phyloP scores from a whole-genome alignment of 441 rosid species.

The Arabidopsis lyrata region DNA sequence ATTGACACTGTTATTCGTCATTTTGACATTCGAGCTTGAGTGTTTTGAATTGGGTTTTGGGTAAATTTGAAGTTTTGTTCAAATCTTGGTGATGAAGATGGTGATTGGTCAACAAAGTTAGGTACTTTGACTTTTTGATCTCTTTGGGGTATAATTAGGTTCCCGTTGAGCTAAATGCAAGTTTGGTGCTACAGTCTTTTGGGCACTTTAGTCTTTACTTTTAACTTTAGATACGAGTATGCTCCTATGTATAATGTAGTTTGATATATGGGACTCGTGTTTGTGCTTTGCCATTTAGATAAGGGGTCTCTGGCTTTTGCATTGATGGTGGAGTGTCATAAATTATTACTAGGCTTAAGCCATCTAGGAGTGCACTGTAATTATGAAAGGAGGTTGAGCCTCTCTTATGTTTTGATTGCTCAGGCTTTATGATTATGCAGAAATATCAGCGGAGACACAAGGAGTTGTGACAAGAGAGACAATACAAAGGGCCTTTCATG shows the following conservation, averaged over 20 bases:
- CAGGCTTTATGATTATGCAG: slow-evolving; percentile 89
- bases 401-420: slow-evolving; percentile 74
- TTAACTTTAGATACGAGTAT: not conserved
- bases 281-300: slow-evolving; percentile 25
- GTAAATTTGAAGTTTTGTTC: not conserved
- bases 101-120: slow-evolving; percentile 39
- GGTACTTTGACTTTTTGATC: slow-evolving; percentile 36
- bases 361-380: slow-evolving; percentile 20
- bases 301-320: slow-evolving; percentile 18
- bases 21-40: slow-evolving; percentile 21
- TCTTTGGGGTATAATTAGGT: slow-evolving; percentile 16
- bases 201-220: slow-evolving; percentile 8
- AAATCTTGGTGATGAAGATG: slow-evolving; percentile 29
- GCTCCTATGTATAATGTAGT: not conserved
- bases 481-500: slow-evolving; percentile 70
- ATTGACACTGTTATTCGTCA: slow-evolving; percentile 13
- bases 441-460: slow-evolving; percentile 68
- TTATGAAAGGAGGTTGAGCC: slow-evolving; percentile 47
- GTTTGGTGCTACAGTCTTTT: slow-evolving; percentile 26
- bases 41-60: slow-evolving; percentile 28
- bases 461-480: slow-evolving; percentile 79
- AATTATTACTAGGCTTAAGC: slow-evolving; percentile 16
- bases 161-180: slow-evolving; percentile 19
- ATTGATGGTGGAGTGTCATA: slow-evolving; percentile 13
- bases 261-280: not conserved